Evolutionary conservation across 2,329 filamentous ascomycete genomes (phyloP).

Genomic region (Claviceps monticola): DNA sequence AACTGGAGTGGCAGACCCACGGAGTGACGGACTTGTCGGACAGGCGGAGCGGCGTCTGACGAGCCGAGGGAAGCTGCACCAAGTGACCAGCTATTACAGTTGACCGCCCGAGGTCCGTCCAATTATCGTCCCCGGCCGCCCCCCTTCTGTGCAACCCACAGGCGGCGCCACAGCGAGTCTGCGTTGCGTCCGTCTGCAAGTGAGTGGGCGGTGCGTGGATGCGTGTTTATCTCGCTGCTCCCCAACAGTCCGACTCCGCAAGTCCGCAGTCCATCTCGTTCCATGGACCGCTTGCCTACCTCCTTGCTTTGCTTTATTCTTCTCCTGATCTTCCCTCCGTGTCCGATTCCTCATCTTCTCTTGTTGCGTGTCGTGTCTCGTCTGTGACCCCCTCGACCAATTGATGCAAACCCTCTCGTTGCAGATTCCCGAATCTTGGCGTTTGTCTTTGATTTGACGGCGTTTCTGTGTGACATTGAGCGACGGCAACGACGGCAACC

Average conservation of each 20-base stretch:
- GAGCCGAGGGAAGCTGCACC: too few species aligned
- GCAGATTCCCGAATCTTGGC: background rate
- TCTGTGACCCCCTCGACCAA: background rate
- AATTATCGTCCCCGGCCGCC: too few species aligned
- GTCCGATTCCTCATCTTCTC: background rate
- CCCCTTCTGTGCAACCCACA: too few species aligned
- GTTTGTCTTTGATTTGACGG: background rate
- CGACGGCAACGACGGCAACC: background rate
- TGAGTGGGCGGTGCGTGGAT: background rate
- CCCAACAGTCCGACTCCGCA: too few species aligned
- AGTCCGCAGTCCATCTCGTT: background rate
- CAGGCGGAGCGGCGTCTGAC: too few species aligned
- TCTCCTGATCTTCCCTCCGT: background rate
- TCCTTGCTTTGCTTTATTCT: background rate
- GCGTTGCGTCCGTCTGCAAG: too few species aligned
- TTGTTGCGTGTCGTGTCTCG: background rate
- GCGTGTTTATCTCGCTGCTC: background rate
- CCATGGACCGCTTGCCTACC: background rate
- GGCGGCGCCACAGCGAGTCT: too few species aligned
- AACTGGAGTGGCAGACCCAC: too few species aligned
- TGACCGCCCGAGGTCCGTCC: too few species aligned
- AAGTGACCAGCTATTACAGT: too few species aligned
- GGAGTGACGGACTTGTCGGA: too few species aligned
- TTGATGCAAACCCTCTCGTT: background rate
- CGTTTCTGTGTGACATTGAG: slow-evolving; percentile 2